Evolutionary conservation across 495 filamentous ascomycete species (phyloP), one percentile per base, ranked within the genome.

Genomic region (Penicillium longicatenatum): DNA sequence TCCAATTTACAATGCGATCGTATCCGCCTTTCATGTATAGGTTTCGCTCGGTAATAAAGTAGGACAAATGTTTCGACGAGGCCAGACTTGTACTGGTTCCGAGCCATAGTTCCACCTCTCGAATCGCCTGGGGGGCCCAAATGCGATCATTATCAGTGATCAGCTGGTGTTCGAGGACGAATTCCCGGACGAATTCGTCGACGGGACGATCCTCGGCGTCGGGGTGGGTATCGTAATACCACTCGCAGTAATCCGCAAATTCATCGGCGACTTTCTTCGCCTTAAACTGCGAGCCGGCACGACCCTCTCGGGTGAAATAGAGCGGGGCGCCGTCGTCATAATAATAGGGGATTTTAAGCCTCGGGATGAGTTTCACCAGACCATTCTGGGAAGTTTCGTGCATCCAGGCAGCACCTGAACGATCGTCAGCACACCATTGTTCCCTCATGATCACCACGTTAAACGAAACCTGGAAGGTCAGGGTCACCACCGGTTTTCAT

Each of bases 11-110:
- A n/a, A 67, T 64, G 35, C 48, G 58, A 41, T 67, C 64, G 37
- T 67, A 67, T 10, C 64, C 64, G 26, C 64, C 64, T 42, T 67
- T 64, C 64, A 67, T 67, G 39, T 67, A 67, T 6, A 67, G 52
- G 51, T 67, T 67, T 14, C 64, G 64, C 55, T 67, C 64, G 3
- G 64, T 67, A 5, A 67, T 64, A 24, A 67, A 67, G 30, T 67
- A 67, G 22, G 57, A 58, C 29, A 67, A 52, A 50, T 67, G 61
- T 29, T 64, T 64, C n/a, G 58, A 64, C n/a, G 64, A 67, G 44
- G 64, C 64, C 46, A 58, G 41, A 3, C 58, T 52, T 24, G 58
- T 67, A 43, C 57, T 59, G 7, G 61, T 67, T 1, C 61, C 64
- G 22, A 67, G 50, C 64, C 64, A 67, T 17, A 64, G 11, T 55